These are phyloP conservation scores for Boletus fagicola DNA, from an alignment of 768 basidiomycete genomes.

Conservation along the genomic window DNA sequence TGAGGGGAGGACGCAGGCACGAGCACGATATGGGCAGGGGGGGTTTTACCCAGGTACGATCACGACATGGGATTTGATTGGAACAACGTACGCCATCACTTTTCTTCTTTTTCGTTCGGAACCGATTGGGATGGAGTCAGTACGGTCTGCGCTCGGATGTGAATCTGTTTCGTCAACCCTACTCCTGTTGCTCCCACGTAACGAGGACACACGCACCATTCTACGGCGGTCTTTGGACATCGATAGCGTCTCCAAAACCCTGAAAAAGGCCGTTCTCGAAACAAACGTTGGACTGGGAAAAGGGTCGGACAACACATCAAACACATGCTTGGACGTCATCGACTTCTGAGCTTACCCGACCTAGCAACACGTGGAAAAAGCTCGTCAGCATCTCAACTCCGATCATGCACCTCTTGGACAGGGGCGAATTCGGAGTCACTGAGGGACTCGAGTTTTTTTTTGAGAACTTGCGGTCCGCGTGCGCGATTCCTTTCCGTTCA, in stretches of 20 bases:
- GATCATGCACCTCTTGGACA: neutral
- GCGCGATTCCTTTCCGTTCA: neutral
- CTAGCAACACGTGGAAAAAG: slow-evolving; percentile 1
- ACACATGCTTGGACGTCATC: neutral
- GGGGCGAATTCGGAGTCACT: neutral
- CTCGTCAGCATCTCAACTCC: neutral
- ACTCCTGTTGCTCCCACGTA: slow-evolving; percentile 8
- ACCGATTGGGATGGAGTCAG: slow-evolving; percentile 9
- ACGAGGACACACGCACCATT: slow-evolving; percentile 1
- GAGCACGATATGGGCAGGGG: neutral
- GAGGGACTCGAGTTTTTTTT: neutral
- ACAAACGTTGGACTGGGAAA: neutral
- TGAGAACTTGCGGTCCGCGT: neutral
- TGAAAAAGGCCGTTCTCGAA: neutral
- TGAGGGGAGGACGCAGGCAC: neutral
- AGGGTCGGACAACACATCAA: neutral
- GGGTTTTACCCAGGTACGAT: neutral
- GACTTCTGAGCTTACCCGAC: neutral
- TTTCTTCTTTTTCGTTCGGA: slow-evolving; percentile 10
- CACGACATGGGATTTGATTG: slow-evolving; percentile 1
- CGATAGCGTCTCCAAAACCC: neutral
- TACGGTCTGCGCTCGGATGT: neutral
- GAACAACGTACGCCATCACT: slow-evolving; percentile 14
- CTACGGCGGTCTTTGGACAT: neutral
- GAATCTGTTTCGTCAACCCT: slow-evolving; percentile 3